Percentiles rank a stretch among this genome's conserved stretches.
phyloP scores from a whole-genome alignment of 768 basidiomycete genomes.

The Panus rudis region DNA sequence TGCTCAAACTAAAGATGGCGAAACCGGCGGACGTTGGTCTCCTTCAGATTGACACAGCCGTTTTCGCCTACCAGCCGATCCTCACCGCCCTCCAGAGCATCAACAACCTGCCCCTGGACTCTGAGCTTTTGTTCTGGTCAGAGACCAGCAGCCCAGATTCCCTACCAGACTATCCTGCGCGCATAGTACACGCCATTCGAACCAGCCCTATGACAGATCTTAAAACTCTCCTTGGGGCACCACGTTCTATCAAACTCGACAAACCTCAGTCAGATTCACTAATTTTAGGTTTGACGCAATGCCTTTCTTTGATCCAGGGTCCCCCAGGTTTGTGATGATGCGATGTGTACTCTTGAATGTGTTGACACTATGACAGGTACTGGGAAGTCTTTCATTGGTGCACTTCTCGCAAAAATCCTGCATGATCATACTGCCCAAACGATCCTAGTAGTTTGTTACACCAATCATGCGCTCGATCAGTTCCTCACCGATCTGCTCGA shows the following conservation, averaged over 20 bases:
- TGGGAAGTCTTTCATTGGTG: slow-evolving; percentile 70
- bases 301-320: slow-evolving; percentile 59
- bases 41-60: slow-evolving; percentile 51
- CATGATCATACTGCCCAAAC: slow-evolving; percentile 39
- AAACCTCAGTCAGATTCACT: slow-evolving; percentile 38
- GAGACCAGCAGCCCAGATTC: slow-evolving; percentile 14
- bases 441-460: slow-evolving; percentile 67
- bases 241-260: slow-evolving; percentile 42
- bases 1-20: slow-evolving; percentile 33
- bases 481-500: slow-evolving; percentile 56
- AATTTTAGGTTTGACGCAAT: slow-evolving; percentile 46
- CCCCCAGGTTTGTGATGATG: slow-evolving; percentile 47
- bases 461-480: slow-evolving; percentile 70
- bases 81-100: slow-evolving; percentile 48
- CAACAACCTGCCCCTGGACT: slow-evolving; percentile 36
- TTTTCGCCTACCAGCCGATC: slow-evolving; percentile 59
- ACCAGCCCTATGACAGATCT: slow-evolving; percentile 35
- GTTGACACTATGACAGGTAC: slow-evolving; percentile 40
- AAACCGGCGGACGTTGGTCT: slow-evolving; percentile 30
- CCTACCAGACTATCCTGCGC: slow-evolving; percentile 6
- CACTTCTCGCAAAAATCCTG: slow-evolving; percentile 53
- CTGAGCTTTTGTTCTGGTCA: slow-evolving; percentile 52
- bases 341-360: neutral
- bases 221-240: slow-evolving; percentile 27
- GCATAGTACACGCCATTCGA: slow-evolving; percentile 24